Conservation (phyloP, 768 basidiomycete species). For the Chalciporus piperatus region DNA sequence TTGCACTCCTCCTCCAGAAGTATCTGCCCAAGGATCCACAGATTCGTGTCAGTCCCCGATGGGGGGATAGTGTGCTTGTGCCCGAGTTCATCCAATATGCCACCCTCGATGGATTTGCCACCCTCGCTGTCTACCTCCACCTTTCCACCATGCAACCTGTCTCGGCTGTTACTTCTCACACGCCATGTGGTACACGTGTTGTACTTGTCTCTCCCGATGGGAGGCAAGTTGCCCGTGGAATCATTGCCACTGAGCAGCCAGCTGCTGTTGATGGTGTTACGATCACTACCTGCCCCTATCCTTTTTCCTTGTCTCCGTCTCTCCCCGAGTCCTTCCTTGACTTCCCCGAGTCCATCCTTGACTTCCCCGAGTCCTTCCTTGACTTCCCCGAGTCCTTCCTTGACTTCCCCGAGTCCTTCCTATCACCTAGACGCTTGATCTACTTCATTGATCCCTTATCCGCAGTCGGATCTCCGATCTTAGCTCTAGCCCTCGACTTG, state of each 20-base stretch:
- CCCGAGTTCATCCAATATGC: constrained; percentile 21
- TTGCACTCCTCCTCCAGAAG: constrained; percentile 23
- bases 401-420: no score
- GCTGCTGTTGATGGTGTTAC: background rate
- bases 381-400: no score
- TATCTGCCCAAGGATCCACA: constrained; percentile 21
- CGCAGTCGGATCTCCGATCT: no score
- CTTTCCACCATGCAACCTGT: constrained; percentile 7
- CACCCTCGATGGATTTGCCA: constrained; percentile 14
- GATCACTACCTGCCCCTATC: no score
- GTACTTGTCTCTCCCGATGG: background rate
- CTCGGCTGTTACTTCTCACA: background rate
- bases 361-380: no score
- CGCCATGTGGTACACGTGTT: background rate
- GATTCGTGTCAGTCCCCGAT: constrained; percentile 18
- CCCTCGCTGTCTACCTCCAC: constrained; percentile 9
- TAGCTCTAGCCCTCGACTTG: no score
- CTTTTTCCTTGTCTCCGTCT: no score
- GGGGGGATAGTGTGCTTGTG: constrained; percentile 14
- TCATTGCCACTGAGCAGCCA: background rate
- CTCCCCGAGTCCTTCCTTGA: no score
- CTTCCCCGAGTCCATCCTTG: no score
- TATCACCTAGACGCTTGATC: no score
- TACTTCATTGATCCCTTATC: no score
- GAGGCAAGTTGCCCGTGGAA: background rate